phyloP scores from a whole-genome alignment of 164 flowering plant species.

The grape (Vitis vinifera) region DNA sequence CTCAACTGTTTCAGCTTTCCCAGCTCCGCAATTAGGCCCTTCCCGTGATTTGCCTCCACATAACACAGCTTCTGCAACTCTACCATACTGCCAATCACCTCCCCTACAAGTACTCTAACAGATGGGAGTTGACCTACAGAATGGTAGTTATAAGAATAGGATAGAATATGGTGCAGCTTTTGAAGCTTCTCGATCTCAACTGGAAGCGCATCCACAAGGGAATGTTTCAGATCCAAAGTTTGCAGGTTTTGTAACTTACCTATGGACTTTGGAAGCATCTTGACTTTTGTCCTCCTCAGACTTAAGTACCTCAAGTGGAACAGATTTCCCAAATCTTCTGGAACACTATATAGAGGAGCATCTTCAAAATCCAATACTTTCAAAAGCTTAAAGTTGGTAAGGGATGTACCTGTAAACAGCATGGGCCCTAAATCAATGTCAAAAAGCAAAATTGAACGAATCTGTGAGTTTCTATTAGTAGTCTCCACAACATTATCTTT shows the following conservation, averaged over 20 bases:
- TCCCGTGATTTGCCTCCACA: neutral
- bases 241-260: slow-evolving; percentile 27
- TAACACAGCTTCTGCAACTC: slow-evolving; percentile 9
- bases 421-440: neutral
- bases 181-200: slow-evolving; percentile 15
- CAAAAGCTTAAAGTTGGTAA: slow-evolving; percentile 9
- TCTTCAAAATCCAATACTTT: slow-evolving; percentile 27
- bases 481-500: neutral
- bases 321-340: slow-evolving; percentile 17
- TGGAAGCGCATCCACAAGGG: slow-evolving; percentile 22
- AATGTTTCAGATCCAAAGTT: slow-evolving; percentile 30
- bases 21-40: neutral
- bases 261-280: slow-evolving; percentile 26
- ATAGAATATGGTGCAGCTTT: slow-evolving; percentile 7
- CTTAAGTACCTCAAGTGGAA: slow-evolving; percentile 25
- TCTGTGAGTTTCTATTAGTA: neutral
- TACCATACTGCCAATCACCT: neutral
- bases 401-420: neutral
- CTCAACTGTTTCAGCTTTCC: neutral
- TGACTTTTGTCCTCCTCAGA: slow-evolving; percentile 22
- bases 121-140: rapidly evolving
- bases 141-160: too few relatives aligned
- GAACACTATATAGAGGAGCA: slow-evolving; percentile 19
- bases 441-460: slow-evolving; percentile 17
- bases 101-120: neutral